Evolutionary conservation across 768 basidiomycete species (phyloP).

Genomic region (Trametes cubensis): DNA sequence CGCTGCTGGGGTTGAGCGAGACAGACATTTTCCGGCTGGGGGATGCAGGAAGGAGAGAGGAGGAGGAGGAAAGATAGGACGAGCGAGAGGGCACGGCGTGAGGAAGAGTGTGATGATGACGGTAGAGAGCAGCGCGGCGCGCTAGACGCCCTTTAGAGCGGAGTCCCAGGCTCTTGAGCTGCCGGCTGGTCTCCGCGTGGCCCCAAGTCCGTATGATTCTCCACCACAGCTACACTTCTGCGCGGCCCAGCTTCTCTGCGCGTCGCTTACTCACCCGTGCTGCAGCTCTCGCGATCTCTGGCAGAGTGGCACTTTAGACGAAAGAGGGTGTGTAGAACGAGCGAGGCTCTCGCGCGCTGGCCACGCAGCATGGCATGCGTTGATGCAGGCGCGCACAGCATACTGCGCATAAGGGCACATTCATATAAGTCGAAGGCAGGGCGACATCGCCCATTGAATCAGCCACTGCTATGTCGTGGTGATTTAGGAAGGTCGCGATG

Average conservation of each 20-base stretch:
- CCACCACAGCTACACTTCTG: background rate
- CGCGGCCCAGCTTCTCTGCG: background rate
- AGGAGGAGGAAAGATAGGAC: constrained; percentile 30
- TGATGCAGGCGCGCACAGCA: background rate
- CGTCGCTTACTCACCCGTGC: constrained; percentile 8
- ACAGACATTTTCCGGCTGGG: constrained; percentile 66
- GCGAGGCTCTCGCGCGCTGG: constrained; percentile 31
- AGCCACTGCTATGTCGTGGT: background rate
- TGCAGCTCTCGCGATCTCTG: background rate
- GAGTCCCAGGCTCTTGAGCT: constrained; percentile 2
- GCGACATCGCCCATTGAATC: too few species aligned
- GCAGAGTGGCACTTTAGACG: background rate
- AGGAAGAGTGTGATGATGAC: constrained; percentile 18
- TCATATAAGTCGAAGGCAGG: too few species aligned
- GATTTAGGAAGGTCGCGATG: background rate
- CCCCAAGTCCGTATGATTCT: background rate
- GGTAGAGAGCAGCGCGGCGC: constrained; percentile 16
- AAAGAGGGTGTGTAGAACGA: constrained; percentile 18
- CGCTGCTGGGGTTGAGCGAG: constrained; percentile 69
- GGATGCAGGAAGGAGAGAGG: constrained; percentile 35
- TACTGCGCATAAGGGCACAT: background rate
- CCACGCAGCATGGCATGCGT: constrained; percentile 25
- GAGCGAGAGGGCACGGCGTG: constrained; percentile 3
- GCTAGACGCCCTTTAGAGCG: constrained; percentile 20
- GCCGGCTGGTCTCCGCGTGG: constrained; percentile 24